Conservation (phyloP, 1,284 basidiomycete species). For the Ustilago nuda region DNA sequence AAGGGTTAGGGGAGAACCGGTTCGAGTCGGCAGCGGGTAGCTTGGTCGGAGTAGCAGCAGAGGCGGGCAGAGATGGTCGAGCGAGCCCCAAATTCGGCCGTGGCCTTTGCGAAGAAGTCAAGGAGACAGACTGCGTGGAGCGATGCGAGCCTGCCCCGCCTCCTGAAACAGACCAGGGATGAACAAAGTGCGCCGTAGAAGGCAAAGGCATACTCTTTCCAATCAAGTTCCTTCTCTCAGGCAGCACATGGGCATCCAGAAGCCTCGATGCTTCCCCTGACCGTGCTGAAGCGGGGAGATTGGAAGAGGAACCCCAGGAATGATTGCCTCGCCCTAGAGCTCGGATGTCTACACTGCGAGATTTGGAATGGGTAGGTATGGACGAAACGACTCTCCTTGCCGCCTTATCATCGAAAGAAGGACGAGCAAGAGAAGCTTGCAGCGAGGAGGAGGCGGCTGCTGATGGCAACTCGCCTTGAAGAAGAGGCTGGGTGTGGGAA, state of each 20-base stretch:
- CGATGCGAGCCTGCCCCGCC: slow-evolving; percentile 24
- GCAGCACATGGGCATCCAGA: slow-evolving; percentile 29
- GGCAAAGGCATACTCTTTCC: slow-evolving; percentile 21
- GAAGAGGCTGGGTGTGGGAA: slow-evolving; percentile 71
- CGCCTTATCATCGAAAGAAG: slow-evolving; percentile 16
- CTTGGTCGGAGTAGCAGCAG: slow-evolving; percentile 11
- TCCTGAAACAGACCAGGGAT: slow-evolving; percentile 35
- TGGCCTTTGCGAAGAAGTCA: neutral
- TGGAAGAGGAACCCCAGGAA: neutral
- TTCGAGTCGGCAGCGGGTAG: slow-evolving; percentile 7
- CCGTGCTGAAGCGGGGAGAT: slow-evolving; percentile 5
- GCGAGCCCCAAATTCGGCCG: slow-evolving; percentile 23
- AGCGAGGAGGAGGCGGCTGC: slow-evolving; percentile 5
- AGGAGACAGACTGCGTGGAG: slow-evolving; percentile 23
- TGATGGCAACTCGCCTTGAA: slow-evolving; percentile 34
- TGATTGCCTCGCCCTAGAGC: slow-evolving; percentile 31
- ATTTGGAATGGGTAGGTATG: slow-evolving; percentile 39
- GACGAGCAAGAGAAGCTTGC: neutral
- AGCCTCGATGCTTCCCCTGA: slow-evolving; percentile 21
- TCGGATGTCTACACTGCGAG: slow-evolving; percentile 50
- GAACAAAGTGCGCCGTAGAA: slow-evolving; percentile 10
- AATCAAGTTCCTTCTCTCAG: slow-evolving; percentile 32
- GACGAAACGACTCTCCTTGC: slow-evolving; percentile 34
- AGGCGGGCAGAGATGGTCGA: slow-evolving; percentile 11
- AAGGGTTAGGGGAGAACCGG: slow-evolving; percentile 26